phyloP scores from a whole-genome alignment of 495 filamentous ascomycete genomes.

The Lasiosphaeria ovina region DNA sequence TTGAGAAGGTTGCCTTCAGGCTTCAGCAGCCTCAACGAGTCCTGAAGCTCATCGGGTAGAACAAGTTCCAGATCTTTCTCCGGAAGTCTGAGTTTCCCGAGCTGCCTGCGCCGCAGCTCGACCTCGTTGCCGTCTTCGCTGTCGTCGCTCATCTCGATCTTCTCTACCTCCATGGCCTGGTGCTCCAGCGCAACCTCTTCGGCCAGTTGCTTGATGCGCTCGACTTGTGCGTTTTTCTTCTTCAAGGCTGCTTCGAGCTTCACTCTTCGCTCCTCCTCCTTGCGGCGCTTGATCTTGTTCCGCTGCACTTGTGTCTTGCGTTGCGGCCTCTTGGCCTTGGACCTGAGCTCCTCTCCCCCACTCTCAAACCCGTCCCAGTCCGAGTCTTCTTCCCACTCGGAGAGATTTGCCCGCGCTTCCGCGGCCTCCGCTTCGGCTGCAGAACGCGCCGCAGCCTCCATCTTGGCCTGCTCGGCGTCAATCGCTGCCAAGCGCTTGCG shows the following conservation, averaged over 20 bases:
- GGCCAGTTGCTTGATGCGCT: constrained; percentile 63
- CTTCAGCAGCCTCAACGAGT: constrained; percentile 83
- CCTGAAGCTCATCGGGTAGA: constrained; percentile 88
- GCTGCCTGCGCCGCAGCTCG: constrained; percentile 67
- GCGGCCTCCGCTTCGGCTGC: constrained; percentile 60
- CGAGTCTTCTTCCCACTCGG: constrained; percentile 77
- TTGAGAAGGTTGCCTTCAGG: constrained; percentile 92
- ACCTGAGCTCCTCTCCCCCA: constrained; percentile 57
- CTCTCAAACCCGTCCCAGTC: constrained; percentile 85
- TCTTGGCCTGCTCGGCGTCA: constrained; percentile 56
- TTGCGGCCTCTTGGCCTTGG: constrained; percentile 69
- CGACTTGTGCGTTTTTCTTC: constrained; percentile 63
- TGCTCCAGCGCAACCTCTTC: constrained; percentile 62
- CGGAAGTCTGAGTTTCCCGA: constrained; percentile 76
- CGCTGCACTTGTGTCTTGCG: constrained; percentile 83
- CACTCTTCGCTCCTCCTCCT: constrained; percentile 73
- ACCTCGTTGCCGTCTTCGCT: constrained; percentile 55
- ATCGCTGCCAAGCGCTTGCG: constrained; percentile 68
- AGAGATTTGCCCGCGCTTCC: constrained; percentile 64
- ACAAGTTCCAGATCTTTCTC: constrained; percentile 83
- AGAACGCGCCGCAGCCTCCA: constrained; percentile 52
- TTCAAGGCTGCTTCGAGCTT: constrained; percentile 71
- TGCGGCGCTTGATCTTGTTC: constrained; percentile 82
- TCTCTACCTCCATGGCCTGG: constrained; percentile 35
- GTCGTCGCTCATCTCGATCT: constrained; percentile 41